Conservation (phyloP, 768 basidiomycete genomes). For the Infundibulicybe gibba region DNA sequence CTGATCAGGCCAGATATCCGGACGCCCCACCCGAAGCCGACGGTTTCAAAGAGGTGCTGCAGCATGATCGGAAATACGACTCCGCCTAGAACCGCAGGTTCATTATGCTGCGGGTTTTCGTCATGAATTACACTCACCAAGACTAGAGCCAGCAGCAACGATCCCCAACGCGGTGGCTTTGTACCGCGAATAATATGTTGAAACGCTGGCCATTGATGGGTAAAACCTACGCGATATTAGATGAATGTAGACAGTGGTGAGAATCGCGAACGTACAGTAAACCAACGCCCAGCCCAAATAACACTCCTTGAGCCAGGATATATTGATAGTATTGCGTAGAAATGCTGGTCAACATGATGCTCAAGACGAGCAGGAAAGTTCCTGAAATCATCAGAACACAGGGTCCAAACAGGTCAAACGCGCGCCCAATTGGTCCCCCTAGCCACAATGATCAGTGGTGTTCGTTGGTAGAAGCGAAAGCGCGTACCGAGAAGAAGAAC, state of each 20-base stretch:
- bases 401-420: conserved; percentile 62
- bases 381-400: conserved; percentile 49
- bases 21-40: conserved; percentile 64
- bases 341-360: conserved; percentile 60
- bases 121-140: conserved; percentile 34
- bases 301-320: conserved; percentile 56
- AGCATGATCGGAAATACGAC: conserved; percentile 68
- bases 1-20: conserved; percentile 54
- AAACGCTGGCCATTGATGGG: conserved; percentile 61
- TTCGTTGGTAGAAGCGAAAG: not conserved
- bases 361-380: conserved; percentile 40
- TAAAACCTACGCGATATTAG: conserved; percentile 50
- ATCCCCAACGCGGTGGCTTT: conserved; percentile 73
- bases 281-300: conserved; percentile 65
- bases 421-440: conserved; percentile 55
- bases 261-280: conserved; percentile 43
- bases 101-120: not conserved
- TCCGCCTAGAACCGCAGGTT: conserved; percentile 41
- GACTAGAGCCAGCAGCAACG: conserved; percentile 64
- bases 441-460: not conserved
- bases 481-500: conserved; percentile 64
- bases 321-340: conserved; percentile 59
- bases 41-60: conserved; percentile 45
- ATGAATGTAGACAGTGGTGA: conserved; percentile 17
- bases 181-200: conserved; percentile 61